Evolutionary conservation across 257 asterid genomes (phyloP), one percentile per base, ranked within the genome.

Genomic region (Scutellaria galericulata): DNA sequence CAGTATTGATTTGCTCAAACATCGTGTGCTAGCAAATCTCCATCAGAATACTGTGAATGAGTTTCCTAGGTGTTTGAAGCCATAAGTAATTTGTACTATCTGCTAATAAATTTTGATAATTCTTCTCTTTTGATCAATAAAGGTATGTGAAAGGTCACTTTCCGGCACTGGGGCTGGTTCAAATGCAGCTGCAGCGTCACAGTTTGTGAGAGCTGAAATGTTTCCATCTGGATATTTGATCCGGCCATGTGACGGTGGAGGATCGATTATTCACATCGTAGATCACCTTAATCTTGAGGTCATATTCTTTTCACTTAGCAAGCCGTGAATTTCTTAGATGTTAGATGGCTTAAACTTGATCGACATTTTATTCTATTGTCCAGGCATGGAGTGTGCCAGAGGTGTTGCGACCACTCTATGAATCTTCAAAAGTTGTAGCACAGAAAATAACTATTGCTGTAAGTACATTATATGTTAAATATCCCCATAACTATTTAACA

Each of bases 311-410:
- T 27, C 14, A 6, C 7, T 79, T 9, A 2, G 20, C 45, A 41
- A 7, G 51, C 62, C 12, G 1, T 66, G 31, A 22, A 15, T 56
- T 46, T 55, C n/a, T 24, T 14, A 1, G 50, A 37, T n/a, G 41
- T 24, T 14, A 1, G 50, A 37, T n/a, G 41, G 37, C 53, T 22
- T 37, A 57, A 44, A 41, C 57, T 48, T 59, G 40, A 55, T 37
- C 50, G 8, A 64, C 70, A 58, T 9, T 64, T 60, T 12, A 3
- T 41, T 66, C 48, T 64, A 15, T 70, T 41, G 31, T 78, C 56
- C 84, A 95, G 99, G 97, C 97, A 0, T 87, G 97, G 96, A 90
- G 92, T 39, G 98, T 90, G 78, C 99, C 99, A 1, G 99, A 95
- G 86, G 98, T 95, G 75, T 78, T 95, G 27, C 88, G 98, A 11